These are phyloP conservation scores for Cyberlindnera saturnus DNA, from an alignment of 805 yeast species.

Conservation along the genomic window DNA sequence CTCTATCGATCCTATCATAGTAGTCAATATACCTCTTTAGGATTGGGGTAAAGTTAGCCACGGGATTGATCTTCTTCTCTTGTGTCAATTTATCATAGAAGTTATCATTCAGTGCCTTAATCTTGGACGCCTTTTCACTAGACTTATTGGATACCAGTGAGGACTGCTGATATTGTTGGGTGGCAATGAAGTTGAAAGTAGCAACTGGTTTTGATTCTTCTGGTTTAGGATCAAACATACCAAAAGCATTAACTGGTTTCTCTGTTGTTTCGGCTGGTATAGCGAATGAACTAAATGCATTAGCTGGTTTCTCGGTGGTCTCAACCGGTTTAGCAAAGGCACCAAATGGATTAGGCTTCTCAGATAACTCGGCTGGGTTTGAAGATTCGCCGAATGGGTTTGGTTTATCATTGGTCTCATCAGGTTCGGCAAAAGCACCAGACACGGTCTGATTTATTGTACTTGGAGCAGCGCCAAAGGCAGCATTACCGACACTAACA, in stretches of 20 bases:
- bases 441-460: too few relatives aligned
- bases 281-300: constrained; percentile 7
- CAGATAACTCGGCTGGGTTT: constrained; percentile 5
- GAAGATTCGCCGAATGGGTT: constrained; percentile 10
- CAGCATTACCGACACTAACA: not conserved
- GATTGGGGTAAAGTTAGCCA: constrained; percentile 50
- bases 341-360: constrained; percentile 12
- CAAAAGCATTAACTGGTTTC: constrained; percentile 3
- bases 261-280: not conserved
- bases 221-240: constrained; percentile 3
- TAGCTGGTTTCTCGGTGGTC: constrained; percentile 4
- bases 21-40: constrained; percentile 55
- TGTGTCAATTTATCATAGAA: constrained; percentile 45
- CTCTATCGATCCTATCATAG: constrained; percentile 33
- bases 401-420: not conserved
- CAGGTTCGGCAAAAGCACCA: too few relatives aligned
- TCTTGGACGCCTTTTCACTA: constrained; percentile 38
- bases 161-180: not conserved
- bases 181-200: constrained; percentile 2
- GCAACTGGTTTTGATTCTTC: constrained; percentile 6
- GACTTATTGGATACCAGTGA: constrained; percentile 11
- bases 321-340: constrained; percentile 6
- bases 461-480: not conserved
- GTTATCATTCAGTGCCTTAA: constrained; percentile 60
- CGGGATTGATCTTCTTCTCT: constrained; percentile 36